Base-by-base conservation (phyloP, 2,329 filamentous ascomycete genomes). In the Zopfia rhizophila region DNA sequence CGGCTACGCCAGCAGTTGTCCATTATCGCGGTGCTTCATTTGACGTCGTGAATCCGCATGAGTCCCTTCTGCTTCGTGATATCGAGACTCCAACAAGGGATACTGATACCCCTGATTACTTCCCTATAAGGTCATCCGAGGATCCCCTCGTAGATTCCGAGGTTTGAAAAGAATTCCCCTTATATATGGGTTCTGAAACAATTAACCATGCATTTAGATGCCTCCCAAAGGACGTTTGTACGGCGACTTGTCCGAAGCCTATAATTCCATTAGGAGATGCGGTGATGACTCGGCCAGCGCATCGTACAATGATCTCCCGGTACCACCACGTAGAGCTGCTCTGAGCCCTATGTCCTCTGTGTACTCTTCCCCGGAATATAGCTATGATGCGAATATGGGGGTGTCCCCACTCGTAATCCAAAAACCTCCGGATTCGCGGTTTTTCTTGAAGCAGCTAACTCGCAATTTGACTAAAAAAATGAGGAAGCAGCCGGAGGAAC, bases 11-110 rank as follows among this genome's bases (percentile, higher is more conserved):
- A 32, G 69, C 69, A 11, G 64, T 65, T 14, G 57, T 72, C 13
- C 69, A 73, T 45, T 72, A 72, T 45, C 66, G 70, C 17, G 70
- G 70, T 32, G 55, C 69, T 3, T 73, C 70, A 12, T 73, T 73
- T 38, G 69, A 73, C 42, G 43, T 73, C 10, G 62, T 73, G 14
- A 73, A 73, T 33, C 70, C 70, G 3, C 69, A 68, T 56, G 59
- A 66, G 25, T 72, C 70, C 3, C 53, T 73, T 12, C 45, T 62
- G 7, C 48, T 68, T 28, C 67, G 68, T 38, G 58, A 72, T 18
- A 67, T 73, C 36, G 68, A 68, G 17, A 70, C 69, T 13, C 69
- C 70, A 4, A 68, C 66, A 12, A 53, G 58, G 36, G 70, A 72
- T 17, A 41, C 66, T n/a, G 68, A 69, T 14, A 66, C 61, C 7